Percentiles rank a stretch among this genome's conserved stretches.
Conservation (phyloP, 176 grass and related monocot species). For the Olyra latifolia region DNA sequence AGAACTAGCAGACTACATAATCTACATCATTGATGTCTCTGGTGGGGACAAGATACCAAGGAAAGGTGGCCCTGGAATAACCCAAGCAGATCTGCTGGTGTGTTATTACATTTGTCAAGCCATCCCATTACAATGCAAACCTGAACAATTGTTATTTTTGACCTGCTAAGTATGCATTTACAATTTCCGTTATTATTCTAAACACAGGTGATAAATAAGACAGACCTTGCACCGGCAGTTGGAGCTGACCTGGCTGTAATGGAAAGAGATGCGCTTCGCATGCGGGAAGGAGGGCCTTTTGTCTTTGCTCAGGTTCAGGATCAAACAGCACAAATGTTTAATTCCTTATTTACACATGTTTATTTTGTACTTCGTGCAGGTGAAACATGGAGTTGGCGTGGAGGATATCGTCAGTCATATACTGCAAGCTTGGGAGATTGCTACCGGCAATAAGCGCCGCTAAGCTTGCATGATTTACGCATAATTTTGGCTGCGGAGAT, state of each 20-base stretch:
- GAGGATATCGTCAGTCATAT: slow-evolving; percentile 78
- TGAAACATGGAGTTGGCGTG: slow-evolving; percentile 84
- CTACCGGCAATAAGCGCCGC: slow-evolving; percentile 57
- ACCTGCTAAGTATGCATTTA: background rate
- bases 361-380: slow-evolving; percentile 38
- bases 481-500: background rate
- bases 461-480: background rate
- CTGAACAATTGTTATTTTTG: background rate
- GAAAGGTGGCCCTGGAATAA: slow-evolving; percentile 95
- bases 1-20: slow-evolving; percentile 97
- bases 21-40: slow-evolving; percentile 98
- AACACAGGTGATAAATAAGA: slow-evolving; percentile 93
- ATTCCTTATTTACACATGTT: background rate
- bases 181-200: background rate
- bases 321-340: background rate
- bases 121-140: background rate
- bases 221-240: slow-evolving; percentile 78
- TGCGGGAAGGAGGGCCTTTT: slow-evolving; percentile 92
- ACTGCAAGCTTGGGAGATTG: slow-evolving; percentile 74
- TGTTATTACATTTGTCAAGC: background rate
- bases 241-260: slow-evolving; percentile 86
- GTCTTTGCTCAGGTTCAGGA: slow-evolving; percentile 82
- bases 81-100: slow-evolving; percentile 91
- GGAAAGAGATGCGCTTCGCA: slow-evolving; percentile 79
- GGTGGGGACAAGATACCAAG: slow-evolving; percentile 97